These are phyloP conservation scores for Phytophthora sp. DNA, from an alignment of 352 stramenopile genomes.

Conservation along the genomic window DNA sequence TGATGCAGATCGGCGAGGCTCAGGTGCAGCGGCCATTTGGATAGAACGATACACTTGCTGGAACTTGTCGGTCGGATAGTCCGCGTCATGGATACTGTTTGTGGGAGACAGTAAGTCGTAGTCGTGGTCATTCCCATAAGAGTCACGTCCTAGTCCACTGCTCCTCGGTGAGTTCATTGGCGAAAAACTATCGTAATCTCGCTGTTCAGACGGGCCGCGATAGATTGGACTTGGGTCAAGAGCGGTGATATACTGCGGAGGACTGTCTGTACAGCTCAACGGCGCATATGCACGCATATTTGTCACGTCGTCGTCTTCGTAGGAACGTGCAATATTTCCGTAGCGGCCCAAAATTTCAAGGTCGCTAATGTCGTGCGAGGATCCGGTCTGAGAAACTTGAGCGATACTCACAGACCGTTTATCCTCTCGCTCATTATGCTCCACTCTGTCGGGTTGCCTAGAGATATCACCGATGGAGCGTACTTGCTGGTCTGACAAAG, in stretches of 20 bases:
- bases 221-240: slow-evolving; percentile 46
- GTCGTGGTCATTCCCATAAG: slow-evolving; percentile 34
- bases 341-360: slow-evolving; percentile 43
- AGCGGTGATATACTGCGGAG: slow-evolving; percentile 38
- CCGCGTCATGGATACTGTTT: slow-evolving; percentile 59
- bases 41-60: slow-evolving; percentile 81
- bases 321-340: slow-evolving; percentile 36
- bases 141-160: slow-evolving; percentile 28
- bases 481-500: slow-evolving; percentile 24
- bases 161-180: slow-evolving; percentile 44
- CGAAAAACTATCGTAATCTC: slow-evolving; percentile 57
- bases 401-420: slow-evolving; percentile 31
- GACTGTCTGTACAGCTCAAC: slow-evolving; percentile 37
- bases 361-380: slow-evolving; percentile 39
- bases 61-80: slow-evolving; percentile 76
- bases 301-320: slow-evolving; percentile 44
- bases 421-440: slow-evolving; percentile 14
- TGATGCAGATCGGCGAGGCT: slow-evolving; percentile 20
- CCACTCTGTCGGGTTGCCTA: slow-evolving; percentile 21
- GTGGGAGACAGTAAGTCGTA: slow-evolving; percentile 67
- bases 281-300: slow-evolving; percentile 43
- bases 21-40: slow-evolving; percentile 33
- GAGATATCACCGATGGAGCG: slow-evolving; percentile 13
- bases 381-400: slow-evolving; percentile 38
- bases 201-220: slow-evolving; percentile 37